phyloP scores from a whole-genome alignment of 176 grass and related monocot genomes.

The Aegilops longissima region DNA sequence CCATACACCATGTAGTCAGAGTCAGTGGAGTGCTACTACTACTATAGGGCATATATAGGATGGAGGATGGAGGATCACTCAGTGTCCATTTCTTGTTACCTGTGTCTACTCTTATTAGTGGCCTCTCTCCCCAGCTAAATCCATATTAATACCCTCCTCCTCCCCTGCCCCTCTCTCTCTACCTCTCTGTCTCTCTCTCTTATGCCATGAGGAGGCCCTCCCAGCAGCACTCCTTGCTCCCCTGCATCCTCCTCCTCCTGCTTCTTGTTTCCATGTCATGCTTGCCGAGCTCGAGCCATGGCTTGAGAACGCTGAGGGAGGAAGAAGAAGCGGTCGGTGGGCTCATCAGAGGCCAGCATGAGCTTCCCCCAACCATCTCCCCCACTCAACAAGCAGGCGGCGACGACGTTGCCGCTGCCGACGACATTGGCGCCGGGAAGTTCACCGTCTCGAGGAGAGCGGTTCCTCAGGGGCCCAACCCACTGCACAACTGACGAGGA shows the following conservation, averaged over 20 bases:
- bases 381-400: conserved; percentile 23
- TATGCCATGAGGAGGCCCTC: conserved; percentile 33
- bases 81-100: conserved; percentile 34
- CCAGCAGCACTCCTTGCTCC: conserved; percentile 3
- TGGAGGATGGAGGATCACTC: conserved; percentile 1
- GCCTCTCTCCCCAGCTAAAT: conserved; percentile 11
- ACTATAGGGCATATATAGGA: background rate
- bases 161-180: background rate
- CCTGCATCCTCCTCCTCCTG: conserved; percentile 44
- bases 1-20: conserved; percentile 22
- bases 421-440: background rate
- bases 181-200: background rate
- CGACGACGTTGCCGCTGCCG: background rate
- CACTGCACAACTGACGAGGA: conserved; percentile 65
- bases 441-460: conserved; percentile 51
- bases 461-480: conserved; percentile 77
- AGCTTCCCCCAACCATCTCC: conserved; percentile 24
- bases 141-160: conserved; percentile 62
- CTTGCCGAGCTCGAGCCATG: conserved; percentile 36
- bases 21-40: background rate
- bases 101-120: background rate
- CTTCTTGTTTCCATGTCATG: conserved; percentile 28
- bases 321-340: background rate
- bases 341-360: conserved; percentile 4
- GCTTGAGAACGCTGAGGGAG: conserved; percentile 39